Base-by-base conservation (phyloP, 768 basidiomycete genomes). In the Rhizopogon vinicolor region DNA sequence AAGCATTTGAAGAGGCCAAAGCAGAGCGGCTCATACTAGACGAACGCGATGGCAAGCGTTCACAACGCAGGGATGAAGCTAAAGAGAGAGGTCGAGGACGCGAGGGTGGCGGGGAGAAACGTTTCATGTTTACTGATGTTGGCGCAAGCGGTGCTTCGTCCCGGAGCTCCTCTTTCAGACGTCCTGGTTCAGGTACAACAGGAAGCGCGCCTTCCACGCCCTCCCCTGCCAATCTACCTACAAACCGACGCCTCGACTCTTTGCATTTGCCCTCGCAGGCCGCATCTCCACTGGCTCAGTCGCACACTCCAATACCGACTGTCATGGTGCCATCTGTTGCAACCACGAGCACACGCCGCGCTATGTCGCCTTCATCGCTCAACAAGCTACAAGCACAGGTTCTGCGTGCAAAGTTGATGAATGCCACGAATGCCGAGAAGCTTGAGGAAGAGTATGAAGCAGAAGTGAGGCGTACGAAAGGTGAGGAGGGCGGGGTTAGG, bases 341-440 rank as follows among this genome's bases (percentile, higher is more conserved):
- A 19, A 57, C 63, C 12, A 56, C 62, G 52, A 62, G 72, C 8
- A 74, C 67, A 25, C 63, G 55, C 10, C 77, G 85, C 4, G 78
- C 78, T 1, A 64, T 90, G 53, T 89, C 88, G 0, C 85, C 87
- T 2, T 87, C 87, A 2, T 90, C 89, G 14, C 74, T 98, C 44
- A 98, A 99, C 69, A 89, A 85, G 65, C 72, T 99, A 1, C 96
- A 99, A 69, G 96, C 96, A 3, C 87, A 87, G 61, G 94, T n/a
- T n/a, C n/a, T n/a, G n/a, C n/a, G n/a, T n/a, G n/a, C n/a, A n/a
- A n/a, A n/a, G n/a, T n/a, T n/a, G n/a, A n/a, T n/a, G n/a, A n/a
- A n/a, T n/a, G n/a, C n/a, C n/a, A n/a, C n/a, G n/a, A n/a, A n/a
- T n/a, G n/a, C n/a, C n/a, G n/a, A n/a, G n/a, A n/a, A n/a, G n/a